Evolutionary conservation across 139 green algal genomes (phyloP).

Genomic region (Volvox reticuliferus): DNA sequence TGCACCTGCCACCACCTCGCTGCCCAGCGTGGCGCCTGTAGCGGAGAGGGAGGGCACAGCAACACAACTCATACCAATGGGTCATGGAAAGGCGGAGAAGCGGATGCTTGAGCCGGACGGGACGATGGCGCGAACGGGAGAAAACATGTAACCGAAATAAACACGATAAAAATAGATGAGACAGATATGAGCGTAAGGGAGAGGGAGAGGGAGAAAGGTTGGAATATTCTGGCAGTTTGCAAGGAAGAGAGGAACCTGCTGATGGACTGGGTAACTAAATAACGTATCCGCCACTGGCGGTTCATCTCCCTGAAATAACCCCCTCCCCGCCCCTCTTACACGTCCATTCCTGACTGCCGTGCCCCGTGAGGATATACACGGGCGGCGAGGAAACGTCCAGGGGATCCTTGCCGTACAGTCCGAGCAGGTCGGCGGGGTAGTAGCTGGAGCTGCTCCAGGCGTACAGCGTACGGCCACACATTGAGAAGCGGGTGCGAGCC

Average conservation of each 20-base stretch:
- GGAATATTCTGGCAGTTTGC: too few relatives aligned
- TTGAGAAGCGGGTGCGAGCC: slow-evolving; percentile 10
- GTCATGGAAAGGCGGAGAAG: too few relatives aligned
- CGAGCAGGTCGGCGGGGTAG: slow-evolving; percentile 36
- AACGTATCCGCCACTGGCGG: too few relatives aligned
- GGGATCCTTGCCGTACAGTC: slow-evolving; percentile 48
- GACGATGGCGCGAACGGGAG: too few relatives aligned
- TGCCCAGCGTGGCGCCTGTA: slow-evolving; percentile 32
- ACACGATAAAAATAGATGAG: too few relatives aligned
- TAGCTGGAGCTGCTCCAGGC: slow-evolving; percentile 15
- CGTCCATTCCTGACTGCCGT: slow-evolving; percentile 43
- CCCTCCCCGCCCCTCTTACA: background rate
- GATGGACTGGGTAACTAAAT: too few relatives aligned
- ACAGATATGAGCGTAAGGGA: too few relatives aligned
- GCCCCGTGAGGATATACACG: slow-evolving; percentile 37
- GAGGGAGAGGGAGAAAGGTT: too few relatives aligned
- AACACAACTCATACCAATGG: background rate
- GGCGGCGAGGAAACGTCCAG: slow-evolving; percentile 11
- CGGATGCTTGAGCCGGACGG: too few relatives aligned
- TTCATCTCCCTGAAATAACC: background rate
- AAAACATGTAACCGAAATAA: too few relatives aligned
- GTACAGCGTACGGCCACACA: slow-evolving; percentile 17
- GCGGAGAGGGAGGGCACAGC: background rate
- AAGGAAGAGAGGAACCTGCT: too few relatives aligned
- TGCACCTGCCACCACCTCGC: slow-evolving; percentile 27